Base-by-base conservation (phyloP, 331 rosid genomes). In the Spiraea crenata region DNA sequence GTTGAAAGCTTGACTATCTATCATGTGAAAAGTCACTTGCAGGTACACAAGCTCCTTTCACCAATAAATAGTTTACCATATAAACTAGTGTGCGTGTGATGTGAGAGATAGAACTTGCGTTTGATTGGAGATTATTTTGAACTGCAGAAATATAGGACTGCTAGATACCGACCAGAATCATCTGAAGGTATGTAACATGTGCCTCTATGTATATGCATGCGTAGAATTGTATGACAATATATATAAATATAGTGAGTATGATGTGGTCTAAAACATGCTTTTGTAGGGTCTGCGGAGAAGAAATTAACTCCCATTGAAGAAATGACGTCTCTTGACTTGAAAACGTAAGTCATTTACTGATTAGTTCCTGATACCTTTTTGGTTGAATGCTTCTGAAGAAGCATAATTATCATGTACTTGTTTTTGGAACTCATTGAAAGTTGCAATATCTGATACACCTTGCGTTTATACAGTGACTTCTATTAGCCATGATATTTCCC, bases 11-110 rank as follows among this genome's bases (percentile, higher is more conserved):
- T 95, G 88, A 95, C 99, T 49, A 95, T 95, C 75, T 95, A 91
- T 85, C 99, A 95, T 79, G 98, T 95, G 78, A 95, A 95, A 88
- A 91, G 99, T 84, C 99, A 95, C 76, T 86, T 95, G 86, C 99
- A 95, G 92, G 98, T 89, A 67, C 76, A 61, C 72, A 15, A 50
- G 3, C 56, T 62, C 68, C 63, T 50, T 73, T 39, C 42, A 71
- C 70, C 35, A 34, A 68, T 69, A 60, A 57, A 67, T 80, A 68
- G 59, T 76, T 68, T 79, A 55, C 52, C 57, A 31, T 45, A 56
- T 25, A 56, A 41, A 25, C 3, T 38, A 12, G 25, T 35, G 25
- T 47, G 41, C 19, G 5, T 62, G 56, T 52, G 7, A 25, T 50
- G 38, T 47, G 80, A 60, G 52, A 25, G 69, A 76, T 65, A n/a